Base-by-base conservation (phyloP, 345 rosid species). In the Gossypioides kirkii region DNA sequence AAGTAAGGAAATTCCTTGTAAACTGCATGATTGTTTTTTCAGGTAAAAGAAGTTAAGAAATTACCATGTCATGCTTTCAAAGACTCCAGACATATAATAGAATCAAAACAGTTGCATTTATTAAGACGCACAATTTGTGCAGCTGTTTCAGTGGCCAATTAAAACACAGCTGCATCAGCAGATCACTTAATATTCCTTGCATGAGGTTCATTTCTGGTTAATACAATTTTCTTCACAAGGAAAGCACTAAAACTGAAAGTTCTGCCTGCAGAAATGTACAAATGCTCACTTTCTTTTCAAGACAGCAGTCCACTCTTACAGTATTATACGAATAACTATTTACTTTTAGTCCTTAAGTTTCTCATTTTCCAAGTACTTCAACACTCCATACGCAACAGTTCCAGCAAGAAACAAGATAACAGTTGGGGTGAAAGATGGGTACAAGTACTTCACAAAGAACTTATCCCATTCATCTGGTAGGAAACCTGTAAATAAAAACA, bases 401-500 rank as follows among this genome's bases (percentile, higher is more conserved):
- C 96, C 98, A 73, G 96, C 89, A 32, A 94, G 74, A 74, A 94
- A 92, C 65, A 92, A 76, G 76, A 66, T 79, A 70, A 90, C 92
- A 0, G 97, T 86, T 38, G 97, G 98, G 18, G 97, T 92, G 80
- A 95, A 92, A 49, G 84, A 78, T 55, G 98, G 97, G 74, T 92
- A 94, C 47, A 90, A 81, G 80, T 88, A 90, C 90, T 90, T 94
- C 73, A 90, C 95, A 59, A 89, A 86, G 78, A 90, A 78, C 62
- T 80, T 88, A 76, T 94, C 97, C 88, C 90, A 82, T 61, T 90
- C 90, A 62, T 91, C 97, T 1, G 97, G 97, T 26, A 94, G 84
- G 80, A 94, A 88, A 2, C 97, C 97, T 92, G 88, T 77, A 74
- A 3, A 79, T 5, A 42, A 66, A 74, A 70, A 77, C 25, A 50